Percentiles rank a stretch among this genome's conserved stretches.
phyloP scores from a whole-genome alignment of 2,329 filamentous ascomycete species.

The Clonostachys rosea region DNA sequence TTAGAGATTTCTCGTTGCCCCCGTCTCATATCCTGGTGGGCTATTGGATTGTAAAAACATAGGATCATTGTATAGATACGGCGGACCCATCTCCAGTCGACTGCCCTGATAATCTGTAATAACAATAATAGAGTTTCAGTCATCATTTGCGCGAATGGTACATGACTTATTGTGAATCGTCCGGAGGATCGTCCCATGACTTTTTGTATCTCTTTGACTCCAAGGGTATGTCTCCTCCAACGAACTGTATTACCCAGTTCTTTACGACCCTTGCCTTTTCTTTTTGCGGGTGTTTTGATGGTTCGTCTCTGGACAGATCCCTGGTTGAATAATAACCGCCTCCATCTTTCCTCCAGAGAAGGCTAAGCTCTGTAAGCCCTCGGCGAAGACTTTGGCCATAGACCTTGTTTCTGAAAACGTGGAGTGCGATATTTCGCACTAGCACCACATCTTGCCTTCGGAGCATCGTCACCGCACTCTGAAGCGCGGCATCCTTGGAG shows the following conservation, averaged over 20 bases:
- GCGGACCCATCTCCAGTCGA: no score
- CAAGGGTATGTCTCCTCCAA: slow-evolving; percentile 34
- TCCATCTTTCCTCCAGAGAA: slow-evolving; percentile 53
- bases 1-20: not conserved
- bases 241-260: slow-evolving; percentile 72
- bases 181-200: slow-evolving; percentile 33
- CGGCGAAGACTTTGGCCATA: slow-evolving; percentile 79
- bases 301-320: slow-evolving; percentile 30
- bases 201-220: slow-evolving; percentile 7
- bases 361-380: slow-evolving; percentile 63
- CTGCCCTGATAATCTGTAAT: no score
- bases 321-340: slow-evolving; percentile 51
- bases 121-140: no score
- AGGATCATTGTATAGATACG: no score
- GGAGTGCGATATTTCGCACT: slow-evolving; percentile 73
- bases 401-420: slow-evolving; percentile 70
- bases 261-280: slow-evolving; percentile 63
- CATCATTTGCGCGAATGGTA: no score
- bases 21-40: not conserved
- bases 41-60: not conserved
- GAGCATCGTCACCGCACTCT: slow-evolving; percentile 36
- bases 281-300: slow-evolving; percentile 41
- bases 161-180: slow-evolving; percentile 27
- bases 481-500: slow-evolving; percentile 24
- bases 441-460: slow-evolving; percentile 73